Evolutionary conservation across 2,329 filamentous ascomycete species (phyloP).

Genomic region (Aspergillus tubingensis): DNA sequence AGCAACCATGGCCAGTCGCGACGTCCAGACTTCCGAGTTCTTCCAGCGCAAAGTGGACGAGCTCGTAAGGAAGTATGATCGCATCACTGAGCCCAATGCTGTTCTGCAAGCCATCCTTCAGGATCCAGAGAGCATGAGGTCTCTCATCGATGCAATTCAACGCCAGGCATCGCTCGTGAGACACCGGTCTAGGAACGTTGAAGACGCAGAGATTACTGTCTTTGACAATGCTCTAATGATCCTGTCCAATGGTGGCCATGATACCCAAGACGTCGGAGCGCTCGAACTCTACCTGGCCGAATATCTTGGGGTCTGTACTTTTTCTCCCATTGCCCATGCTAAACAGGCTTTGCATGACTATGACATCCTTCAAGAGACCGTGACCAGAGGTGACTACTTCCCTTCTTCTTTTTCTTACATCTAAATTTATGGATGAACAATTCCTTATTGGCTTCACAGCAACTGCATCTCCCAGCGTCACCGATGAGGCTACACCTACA

Average conservation of each 20-base stretch:
- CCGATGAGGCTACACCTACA: background rate
- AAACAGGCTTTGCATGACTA: conserved; percentile 31
- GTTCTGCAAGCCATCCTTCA: conserved; percentile 33
- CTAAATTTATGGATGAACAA: background rate
- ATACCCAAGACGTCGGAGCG: conserved; percentile 32
- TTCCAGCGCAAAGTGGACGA: conserved; percentile 20
- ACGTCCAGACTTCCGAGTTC: background rate
- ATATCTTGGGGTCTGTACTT: conserved; percentile 36
- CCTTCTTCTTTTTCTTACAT: too few relatives aligned
- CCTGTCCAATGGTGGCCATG: conserved; percentile 35
- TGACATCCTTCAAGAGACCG: conserved; percentile 27
- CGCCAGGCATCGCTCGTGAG: conserved; percentile 39
- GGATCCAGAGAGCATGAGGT: conserved; percentile 22
- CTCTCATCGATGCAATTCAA: conserved; percentile 36
- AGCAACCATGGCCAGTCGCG: conserved; percentile 5
- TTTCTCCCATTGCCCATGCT: conserved; percentile 17
- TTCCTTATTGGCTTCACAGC: background rate
- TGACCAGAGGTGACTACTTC: conserved; percentile 27
- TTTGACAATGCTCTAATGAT: conserved; percentile 44
- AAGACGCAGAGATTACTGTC: conserved; percentile 42
- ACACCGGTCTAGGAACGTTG: conserved; percentile 36
- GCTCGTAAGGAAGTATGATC: conserved; percentile 32
- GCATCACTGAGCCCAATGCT: conserved; percentile 28
- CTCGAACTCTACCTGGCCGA: conserved; percentile 44
- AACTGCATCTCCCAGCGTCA: background rate